A percentile compares a stretch with the other conserved stretches of the same genome.
These are phyloP conservation scores for Dothistroma septosporum DNA, from an alignment of 2,329 filamentous ascomycete species.

Conservation along the genomic window DNA sequence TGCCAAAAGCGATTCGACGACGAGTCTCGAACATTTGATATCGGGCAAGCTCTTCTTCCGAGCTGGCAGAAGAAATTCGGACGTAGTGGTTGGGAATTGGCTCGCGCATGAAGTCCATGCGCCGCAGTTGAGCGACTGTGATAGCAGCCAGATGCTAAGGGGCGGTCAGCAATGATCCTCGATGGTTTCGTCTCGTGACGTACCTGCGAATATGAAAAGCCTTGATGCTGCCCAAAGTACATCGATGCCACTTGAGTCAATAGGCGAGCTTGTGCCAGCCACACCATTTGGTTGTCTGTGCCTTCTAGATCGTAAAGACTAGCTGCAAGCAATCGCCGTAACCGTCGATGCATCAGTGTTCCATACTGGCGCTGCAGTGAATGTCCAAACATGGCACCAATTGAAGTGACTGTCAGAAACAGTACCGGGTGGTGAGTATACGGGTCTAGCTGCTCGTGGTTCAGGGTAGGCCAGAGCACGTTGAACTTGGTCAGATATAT, in stretches of 20 bases:
- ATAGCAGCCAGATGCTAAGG: constrained; percentile 16
- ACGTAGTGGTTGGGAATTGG: constrained; percentile 8
- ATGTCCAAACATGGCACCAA: constrained; percentile 18
- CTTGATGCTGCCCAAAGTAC: constrained; percentile 21
- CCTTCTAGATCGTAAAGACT: constrained; percentile 19
- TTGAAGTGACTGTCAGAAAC: constrained; percentile 15
- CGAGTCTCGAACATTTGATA: constrained; percentile 10
- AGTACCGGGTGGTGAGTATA: constrained; percentile 15
- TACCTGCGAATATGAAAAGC: constrained; percentile 17
- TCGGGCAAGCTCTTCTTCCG: constrained; percentile 6
- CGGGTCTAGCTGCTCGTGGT: constrained; percentile 11
- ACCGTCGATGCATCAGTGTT: constrained; percentile 14
- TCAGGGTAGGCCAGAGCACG: constrained; percentile 14
- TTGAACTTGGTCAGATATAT: constrained; percentile 15
- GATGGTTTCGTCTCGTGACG: neutral
- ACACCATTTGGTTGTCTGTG: constrained; percentile 12
- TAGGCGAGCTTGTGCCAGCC: constrained; percentile 16
- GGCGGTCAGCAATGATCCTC: neutral
- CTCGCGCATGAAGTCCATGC: constrained; percentile 19
- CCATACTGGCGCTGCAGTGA: constrained; percentile 13
- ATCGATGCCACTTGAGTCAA: constrained; percentile 17
- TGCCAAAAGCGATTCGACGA: constrained; percentile 15
- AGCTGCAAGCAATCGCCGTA: constrained; percentile 14
- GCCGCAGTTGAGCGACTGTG: constrained; percentile 15
- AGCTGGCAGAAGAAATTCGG: neutral